Percentiles rank a stretch among this genome's conserved stretches.
Conservation (phyloP, 768 basidiomycete species). For the Omphalotus guepiniiformis region DNA sequence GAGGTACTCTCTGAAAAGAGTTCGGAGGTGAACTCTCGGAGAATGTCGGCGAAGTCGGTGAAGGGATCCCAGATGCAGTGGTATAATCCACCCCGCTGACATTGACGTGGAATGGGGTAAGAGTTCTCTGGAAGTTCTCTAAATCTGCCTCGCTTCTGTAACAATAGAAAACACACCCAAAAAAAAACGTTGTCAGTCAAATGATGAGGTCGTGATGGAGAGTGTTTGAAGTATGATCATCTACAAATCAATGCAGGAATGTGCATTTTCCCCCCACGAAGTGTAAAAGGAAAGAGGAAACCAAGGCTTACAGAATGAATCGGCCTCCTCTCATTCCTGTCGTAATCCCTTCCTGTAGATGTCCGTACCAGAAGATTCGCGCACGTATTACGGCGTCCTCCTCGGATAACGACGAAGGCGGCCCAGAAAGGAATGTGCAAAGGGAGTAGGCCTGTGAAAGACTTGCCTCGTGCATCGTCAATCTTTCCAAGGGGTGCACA, state of each 20-base stretch:
- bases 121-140: slow-evolving; percentile 60
- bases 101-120: slow-evolving; percentile 37
- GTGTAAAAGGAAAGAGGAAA: background rate
- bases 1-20: slow-evolving; percentile 20
- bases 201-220: background rate
- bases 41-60: slow-evolving; percentile 33
- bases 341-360: slow-evolving; percentile 80
- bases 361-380: slow-evolving; percentile 86
- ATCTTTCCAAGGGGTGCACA: slow-evolving; percentile 39
- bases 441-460: slow-evolving; percentile 79
- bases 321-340: slow-evolving; percentile 84
- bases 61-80: slow-evolving; percentile 24
- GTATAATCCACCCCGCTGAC: background rate
- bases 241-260: too few species aligned
- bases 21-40: slow-evolving; percentile 16
- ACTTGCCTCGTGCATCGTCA: slow-evolving; percentile 75
- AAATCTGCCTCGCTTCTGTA: slow-evolving; percentile 73
- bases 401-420: slow-evolving; percentile 38
- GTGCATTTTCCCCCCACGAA: too few species aligned
- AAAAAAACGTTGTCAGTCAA: slow-evolving; percentile 8
- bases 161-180: slow-evolving; percentile 4
- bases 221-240: slow-evolving; percentile 1
- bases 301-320: slow-evolving; percentile 60
- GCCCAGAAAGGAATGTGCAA: slow-evolving; percentile 49
- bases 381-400: slow-evolving; percentile 66